These are phyloP conservation scores for Skeletonema costatum DNA, from an alignment of 108 stramenopile species.

Conservation along the genomic window DNA sequence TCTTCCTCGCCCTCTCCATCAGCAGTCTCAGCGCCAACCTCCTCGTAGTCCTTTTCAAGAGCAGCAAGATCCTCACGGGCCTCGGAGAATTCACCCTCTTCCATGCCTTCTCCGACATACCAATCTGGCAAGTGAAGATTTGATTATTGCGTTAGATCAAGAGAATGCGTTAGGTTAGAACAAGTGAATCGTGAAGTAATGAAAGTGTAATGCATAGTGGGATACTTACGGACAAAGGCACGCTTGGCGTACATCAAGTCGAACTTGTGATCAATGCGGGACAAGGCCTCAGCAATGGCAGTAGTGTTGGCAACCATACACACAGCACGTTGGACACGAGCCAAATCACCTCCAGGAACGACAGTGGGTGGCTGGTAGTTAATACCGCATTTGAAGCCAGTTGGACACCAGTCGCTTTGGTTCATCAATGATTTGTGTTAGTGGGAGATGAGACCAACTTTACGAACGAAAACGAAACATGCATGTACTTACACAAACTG, in stretches of 20 bases:
- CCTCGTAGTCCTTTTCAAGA: slow-evolving; percentile 98
- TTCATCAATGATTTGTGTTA: too few species aligned
- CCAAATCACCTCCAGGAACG: slow-evolving; percentile 94
- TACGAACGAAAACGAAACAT: too few species aligned
- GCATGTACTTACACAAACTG: slow-evolving; percentile 89
- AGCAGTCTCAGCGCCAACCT: slow-evolving; percentile 95
- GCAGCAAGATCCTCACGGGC: slow-evolving; percentile 99
- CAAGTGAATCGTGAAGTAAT: too few species aligned
- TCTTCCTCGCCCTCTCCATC: slow-evolving; percentile 93
- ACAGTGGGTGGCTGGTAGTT: slow-evolving; percentile 97
- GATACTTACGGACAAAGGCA: slow-evolving; percentile 87
- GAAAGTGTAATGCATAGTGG: too few species aligned
- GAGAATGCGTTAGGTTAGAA: too few species aligned
- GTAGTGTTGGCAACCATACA: slow-evolving; percentile 99
- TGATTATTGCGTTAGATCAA: too few species aligned
- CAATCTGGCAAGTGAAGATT: too few species aligned
- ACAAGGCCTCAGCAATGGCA: slow-evolving; percentile 97
- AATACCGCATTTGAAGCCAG: slow-evolving; percentile 99
- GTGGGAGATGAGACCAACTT: too few species aligned
- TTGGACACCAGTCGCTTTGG: slow-evolving; percentile 88
- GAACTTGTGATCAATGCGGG: slow-evolving; percentile 99
- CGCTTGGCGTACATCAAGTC: slow-evolving; percentile 99
- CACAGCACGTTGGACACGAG: slow-evolving; percentile 96
- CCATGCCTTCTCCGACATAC: slow-evolving; percentile 99
- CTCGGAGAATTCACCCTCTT: slow-evolving; percentile 99